phyloP scores from a whole-genome alignment of 2,329 filamentous ascomycete species.

The Exutisphaerella laricina region DNA sequence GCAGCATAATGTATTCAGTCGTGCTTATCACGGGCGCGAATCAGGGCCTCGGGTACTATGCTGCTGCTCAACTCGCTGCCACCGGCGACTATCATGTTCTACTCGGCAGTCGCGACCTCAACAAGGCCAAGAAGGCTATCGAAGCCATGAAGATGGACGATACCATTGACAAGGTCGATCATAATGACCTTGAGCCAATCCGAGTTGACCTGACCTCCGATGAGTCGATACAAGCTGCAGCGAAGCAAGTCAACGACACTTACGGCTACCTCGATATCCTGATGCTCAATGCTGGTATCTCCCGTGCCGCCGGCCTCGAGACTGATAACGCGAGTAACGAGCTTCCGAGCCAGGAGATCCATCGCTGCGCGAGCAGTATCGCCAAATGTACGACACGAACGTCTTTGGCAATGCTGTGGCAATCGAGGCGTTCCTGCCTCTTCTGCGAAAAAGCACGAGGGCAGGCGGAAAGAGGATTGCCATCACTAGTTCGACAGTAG shows the following conservation, averaged over 20 bases:
- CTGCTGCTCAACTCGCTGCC: conserved; percentile 36
- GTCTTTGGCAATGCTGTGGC: conserved; percentile 24
- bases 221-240: conserved; percentile 38
- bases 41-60: conserved; percentile 42
- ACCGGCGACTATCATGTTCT: conserved; percentile 39
- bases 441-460: conserved; percentile 22
- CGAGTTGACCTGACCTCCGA: conserved; percentile 42
- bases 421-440: conserved; percentile 26
- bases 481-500: conserved; percentile 24
- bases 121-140: conserved; percentile 35
- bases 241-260: conserved; percentile 26
- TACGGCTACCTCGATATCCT: conserved; percentile 33
- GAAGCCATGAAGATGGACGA: conserved; percentile 15
- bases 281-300: conserved; percentile 35
- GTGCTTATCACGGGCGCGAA: conserved; percentile 40
- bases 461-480: conserved; percentile 24
- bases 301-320: conserved; percentile 1
- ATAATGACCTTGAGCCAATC: conserved; percentile 36
- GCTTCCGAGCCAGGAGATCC: too few relatives aligned
- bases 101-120: conserved; percentile 35
- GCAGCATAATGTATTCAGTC: too few relatives aligned
- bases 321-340: too few relatives aligned
- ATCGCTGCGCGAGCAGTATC: conserved; percentile 18
- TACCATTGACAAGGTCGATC: conserved; percentile 5
- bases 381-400: conserved; percentile 26